A percentile compares a stretch with the other conserved stretches of the same genome.
These are phyloP conservation scores for Gnetum montanum DNA, from an alignment of 75 land plant species.

Conservation along the genomic window DNA sequence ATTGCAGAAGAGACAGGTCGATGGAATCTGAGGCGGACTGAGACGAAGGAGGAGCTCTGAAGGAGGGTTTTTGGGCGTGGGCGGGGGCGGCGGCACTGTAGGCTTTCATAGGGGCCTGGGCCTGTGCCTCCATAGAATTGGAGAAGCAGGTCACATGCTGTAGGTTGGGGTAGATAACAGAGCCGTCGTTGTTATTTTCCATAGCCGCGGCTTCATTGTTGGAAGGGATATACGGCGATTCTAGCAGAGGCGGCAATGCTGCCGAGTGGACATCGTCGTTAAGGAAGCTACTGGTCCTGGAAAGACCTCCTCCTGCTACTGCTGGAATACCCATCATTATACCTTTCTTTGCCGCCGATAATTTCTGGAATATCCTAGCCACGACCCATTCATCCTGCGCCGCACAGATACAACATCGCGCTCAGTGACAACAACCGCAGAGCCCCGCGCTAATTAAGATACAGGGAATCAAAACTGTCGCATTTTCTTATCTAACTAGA, in stretches of 20 bases:
- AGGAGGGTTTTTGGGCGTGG: too few relatives aligned
- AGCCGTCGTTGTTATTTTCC: neutral
- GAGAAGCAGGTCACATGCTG: conserved; percentile 12
- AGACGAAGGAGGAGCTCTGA: too few relatives aligned
- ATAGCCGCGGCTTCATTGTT: neutral
- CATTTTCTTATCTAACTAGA: neutral
- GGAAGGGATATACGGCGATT: conserved; percentile 3
- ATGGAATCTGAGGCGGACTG: too few relatives aligned
- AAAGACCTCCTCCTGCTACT: too few relatives aligned
- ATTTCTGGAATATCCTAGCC: conserved; percentile 38
- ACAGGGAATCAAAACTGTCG: neutral
- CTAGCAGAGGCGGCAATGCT: conserved; percentile 9
- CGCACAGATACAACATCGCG: conserved; percentile 7
- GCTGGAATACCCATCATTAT: too few relatives aligned
- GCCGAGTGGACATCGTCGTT: conserved; percentile 5
- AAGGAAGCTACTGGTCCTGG: conserved; percentile 1
- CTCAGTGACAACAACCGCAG: neutral
- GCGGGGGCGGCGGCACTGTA: neutral
- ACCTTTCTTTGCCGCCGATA: conserved; percentile 22
- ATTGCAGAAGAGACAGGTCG: too few relatives aligned
- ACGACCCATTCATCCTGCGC: conserved; percentile 34
- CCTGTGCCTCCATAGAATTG: neutral
- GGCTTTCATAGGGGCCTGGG: neutral
- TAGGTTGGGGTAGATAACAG: neutral
- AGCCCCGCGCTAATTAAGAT: neutral